Evolutionary conservation across 2,329 filamentous ascomycete species (phyloP).

Genomic region (Aspergillus novofumigatus): DNA sequence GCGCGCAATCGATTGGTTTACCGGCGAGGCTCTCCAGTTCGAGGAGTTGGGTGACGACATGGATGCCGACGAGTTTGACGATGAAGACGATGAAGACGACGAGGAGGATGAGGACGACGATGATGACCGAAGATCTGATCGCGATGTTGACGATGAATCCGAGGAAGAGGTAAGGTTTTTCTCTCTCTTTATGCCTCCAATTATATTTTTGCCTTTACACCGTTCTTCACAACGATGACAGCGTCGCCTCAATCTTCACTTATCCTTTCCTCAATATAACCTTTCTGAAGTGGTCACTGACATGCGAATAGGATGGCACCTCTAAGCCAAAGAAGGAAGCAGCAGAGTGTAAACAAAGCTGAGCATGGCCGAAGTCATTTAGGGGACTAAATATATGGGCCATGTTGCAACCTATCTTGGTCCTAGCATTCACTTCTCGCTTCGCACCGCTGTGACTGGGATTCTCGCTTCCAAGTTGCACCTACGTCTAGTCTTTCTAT

Average conservation of each 20-base stretch:
- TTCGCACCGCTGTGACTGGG: background rate
- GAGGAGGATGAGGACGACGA: conserved; percentile 83
- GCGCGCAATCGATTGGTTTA: conserved; percentile 98
- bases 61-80: conserved; percentile 77
- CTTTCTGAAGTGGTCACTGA: conserved; percentile 17
- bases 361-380: conserved; percentile 37
- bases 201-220: background rate
- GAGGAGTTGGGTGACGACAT: conserved; percentile 88
- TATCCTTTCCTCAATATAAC: background rate
- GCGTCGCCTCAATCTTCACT: background rate
- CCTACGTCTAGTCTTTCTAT: background rate
- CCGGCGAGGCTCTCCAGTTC: conserved; percentile 92
- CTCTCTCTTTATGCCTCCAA: background rate
- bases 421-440: background rate
- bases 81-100: conserved; percentile 90
- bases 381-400: background rate
- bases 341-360: conserved; percentile 95
- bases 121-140: conserved; percentile 67
- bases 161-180: conserved; percentile 46
- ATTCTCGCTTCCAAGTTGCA: background rate
- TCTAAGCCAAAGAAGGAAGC: conserved; percentile 91
- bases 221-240: background rate
- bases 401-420: background rate
- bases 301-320: conserved; percentile 65
- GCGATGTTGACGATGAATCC: conserved; percentile 60